These are phyloP conservation scores for Chrysosporium queenslandicum DNA, from an alignment of 2,329 filamentous ascomycete species.

Conservation along the genomic window DNA sequence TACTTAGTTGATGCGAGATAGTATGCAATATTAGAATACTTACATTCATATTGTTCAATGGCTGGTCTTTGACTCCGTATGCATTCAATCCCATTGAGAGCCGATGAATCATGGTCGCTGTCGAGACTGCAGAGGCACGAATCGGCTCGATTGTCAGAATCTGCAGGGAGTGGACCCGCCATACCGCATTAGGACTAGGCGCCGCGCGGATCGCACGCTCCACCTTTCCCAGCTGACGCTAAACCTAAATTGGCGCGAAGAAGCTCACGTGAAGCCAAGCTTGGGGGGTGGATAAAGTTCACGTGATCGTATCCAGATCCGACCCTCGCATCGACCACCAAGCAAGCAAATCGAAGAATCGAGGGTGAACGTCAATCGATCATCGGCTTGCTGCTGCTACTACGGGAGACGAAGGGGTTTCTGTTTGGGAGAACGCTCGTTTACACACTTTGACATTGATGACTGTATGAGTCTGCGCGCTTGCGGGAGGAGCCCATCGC, in stretches of 20 bases:
- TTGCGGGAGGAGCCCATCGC: not conserved
- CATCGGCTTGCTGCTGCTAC: not conserved
- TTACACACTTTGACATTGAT: not conserved
- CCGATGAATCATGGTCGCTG: too few species aligned
- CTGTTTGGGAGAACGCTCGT: not conserved
- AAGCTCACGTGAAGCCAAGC: conserved; percentile 4
- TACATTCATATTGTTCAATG: too few species aligned
- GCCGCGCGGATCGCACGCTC: conserved; percentile 1
- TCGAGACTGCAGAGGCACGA: too few species aligned
- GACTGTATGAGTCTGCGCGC: not conserved
- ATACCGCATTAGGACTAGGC: not conserved
- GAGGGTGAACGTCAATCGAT: not conserved
- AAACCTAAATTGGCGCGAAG: not conserved
- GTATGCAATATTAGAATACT: not conserved
- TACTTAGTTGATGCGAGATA: not conserved
- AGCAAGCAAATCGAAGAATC: not conserved
- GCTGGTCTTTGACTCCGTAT: too few species aligned
- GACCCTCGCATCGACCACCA: conserved; percentile 1
- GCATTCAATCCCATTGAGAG: too few species aligned
- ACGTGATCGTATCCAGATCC: not conserved
- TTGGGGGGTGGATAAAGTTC: not conserved
- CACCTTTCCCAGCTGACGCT: not conserved
- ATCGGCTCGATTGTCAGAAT: not conserved
- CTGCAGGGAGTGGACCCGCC: conserved; percentile 2
- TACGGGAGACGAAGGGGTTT: not conserved